Percentiles rank a stretch among this genome's conserved stretches.
phyloP scores from a whole-genome alignment of 192 early-diverging fungal species.

The Mortierella hygrophila region DNA sequence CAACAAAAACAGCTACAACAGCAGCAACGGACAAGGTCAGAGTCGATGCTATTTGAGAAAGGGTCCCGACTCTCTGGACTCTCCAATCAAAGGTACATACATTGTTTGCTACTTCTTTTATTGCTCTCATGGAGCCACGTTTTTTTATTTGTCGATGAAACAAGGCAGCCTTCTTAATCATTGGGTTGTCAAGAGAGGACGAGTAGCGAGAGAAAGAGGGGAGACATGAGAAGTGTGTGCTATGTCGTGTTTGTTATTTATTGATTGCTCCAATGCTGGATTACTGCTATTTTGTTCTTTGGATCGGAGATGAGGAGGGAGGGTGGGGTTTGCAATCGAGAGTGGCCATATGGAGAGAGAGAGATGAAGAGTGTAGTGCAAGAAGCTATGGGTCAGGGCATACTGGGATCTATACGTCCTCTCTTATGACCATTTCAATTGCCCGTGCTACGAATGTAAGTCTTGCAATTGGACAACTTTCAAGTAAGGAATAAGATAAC shows the following conservation, averaged over 20 bases:
- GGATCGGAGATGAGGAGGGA: not conserved
- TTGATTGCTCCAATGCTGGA: slow-evolving; percentile 6
- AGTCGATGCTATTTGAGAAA: slow-evolving; percentile 25
- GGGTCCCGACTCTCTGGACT: slow-evolving; percentile 31
- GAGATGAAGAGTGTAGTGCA: not conserved
- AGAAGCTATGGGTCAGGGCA: not conserved
- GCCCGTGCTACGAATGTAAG: too few species aligned
- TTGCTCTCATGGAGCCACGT: not conserved
- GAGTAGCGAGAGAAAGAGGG: not conserved
- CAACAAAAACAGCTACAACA: not conserved
- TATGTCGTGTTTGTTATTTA: not conserved
- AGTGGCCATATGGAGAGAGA: not conserved
- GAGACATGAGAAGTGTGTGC: not conserved
- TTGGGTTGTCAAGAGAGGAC: not conserved
- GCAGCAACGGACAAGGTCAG: slow-evolving; percentile 16
- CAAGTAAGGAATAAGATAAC: too few species aligned
- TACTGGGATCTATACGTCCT: not conserved
- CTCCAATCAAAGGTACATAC: slow-evolving; percentile 40
- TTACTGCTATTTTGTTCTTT: not conserved
- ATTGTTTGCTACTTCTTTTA: not conserved
- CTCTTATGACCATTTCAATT: too few species aligned
- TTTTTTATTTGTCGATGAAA: slow-evolving; percentile 1
- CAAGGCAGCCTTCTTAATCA: not conserved
- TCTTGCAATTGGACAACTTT: too few species aligned
- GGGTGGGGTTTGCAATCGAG: not conserved